These are phyloP conservation scores for Sungouiella thailandica DNA, from an alignment of 805 yeast genomes.

Conservation along the genomic window DNA sequence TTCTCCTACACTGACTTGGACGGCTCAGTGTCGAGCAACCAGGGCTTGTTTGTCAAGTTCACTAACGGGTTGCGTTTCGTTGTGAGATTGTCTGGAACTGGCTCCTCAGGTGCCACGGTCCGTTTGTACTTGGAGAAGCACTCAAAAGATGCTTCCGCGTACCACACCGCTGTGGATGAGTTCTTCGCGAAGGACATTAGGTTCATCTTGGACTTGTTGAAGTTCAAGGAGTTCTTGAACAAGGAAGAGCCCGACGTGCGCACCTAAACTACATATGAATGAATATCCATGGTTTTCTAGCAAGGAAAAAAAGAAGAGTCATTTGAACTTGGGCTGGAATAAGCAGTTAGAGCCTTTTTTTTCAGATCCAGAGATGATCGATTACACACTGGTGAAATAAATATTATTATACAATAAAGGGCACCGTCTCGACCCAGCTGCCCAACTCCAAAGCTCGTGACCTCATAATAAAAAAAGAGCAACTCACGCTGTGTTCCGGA, in stretches of 20 bases:
- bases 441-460: no score
- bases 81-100: conserved; percentile 92
- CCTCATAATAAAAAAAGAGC: no score
- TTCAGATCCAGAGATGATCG: no score
- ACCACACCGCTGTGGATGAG: conserved; percentile 53
- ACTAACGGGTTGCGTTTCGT: conserved; percentile 80
- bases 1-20: conserved; percentile 92
- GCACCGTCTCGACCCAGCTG: neutral
- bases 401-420: neutral
- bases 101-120: conserved; percentile 96
- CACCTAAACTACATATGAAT: conserved; percentile 59
- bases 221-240: conserved; percentile 69
- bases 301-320: no score
- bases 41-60: conserved; percentile 83
- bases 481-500: no score
- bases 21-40: conserved; percentile 82
- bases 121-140: conserved; percentile 87
- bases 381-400: no score
- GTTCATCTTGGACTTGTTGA: conserved; percentile 61
- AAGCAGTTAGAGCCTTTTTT: no score
- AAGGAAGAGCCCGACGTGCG: conserved; percentile 85
- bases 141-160: conserved; percentile 52
- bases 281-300: no score
- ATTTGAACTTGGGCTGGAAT: no score
- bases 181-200: conserved; percentile 61